Evolutionary conservation across 352 stramenopile species (phyloP).

Genomic region (Pythium oligandrum): DNA sequence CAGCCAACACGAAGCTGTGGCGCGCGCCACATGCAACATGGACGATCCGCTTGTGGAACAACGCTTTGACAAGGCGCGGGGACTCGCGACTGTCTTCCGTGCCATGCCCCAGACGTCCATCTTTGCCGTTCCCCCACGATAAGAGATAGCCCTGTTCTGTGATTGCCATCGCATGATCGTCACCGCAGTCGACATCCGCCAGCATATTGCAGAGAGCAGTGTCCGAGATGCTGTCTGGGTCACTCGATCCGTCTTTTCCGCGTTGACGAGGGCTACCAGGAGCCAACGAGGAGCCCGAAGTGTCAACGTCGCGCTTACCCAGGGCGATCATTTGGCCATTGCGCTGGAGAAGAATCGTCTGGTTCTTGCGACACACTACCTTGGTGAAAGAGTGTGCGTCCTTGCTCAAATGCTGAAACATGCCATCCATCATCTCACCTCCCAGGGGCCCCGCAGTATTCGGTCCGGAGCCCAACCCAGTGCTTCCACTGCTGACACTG

Average conservation of each 20-base stretch:
- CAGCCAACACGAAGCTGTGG: conserved; percentile 54
- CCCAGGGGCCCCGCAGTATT: no score
- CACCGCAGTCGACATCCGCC: conserved; percentile 50
- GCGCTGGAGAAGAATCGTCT: conserved; percentile 44
- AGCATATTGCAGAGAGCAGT: conserved; percentile 51
- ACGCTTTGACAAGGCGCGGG: conserved; percentile 29
- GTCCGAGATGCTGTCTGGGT: conserved; percentile 15
- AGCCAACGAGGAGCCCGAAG: neutral
- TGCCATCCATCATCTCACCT: no score
- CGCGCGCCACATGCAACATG: conserved; percentile 55
- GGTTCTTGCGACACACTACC: conserved; percentile 29
- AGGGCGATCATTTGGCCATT: conserved; percentile 31
- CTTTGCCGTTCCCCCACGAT: conserved; percentile 57
- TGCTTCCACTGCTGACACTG: no score
- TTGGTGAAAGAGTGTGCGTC: conserved; percentile 32
- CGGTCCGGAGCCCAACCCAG: no score
- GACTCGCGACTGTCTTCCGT: neutral
- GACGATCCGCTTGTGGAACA: conserved; percentile 56
- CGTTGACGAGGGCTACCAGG: no score
- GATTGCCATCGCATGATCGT: conserved; percentile 48
- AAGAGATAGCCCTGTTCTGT: conserved; percentile 74
- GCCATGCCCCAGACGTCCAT: conserved; percentile 30
- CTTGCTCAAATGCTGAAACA: neutral
- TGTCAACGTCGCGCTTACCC: conserved; percentile 18
- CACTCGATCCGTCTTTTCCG: no score